Evolutionary conservation across 306 rosid genomes (phyloP).

Genomic region (Lathyrus sativus): DNA sequence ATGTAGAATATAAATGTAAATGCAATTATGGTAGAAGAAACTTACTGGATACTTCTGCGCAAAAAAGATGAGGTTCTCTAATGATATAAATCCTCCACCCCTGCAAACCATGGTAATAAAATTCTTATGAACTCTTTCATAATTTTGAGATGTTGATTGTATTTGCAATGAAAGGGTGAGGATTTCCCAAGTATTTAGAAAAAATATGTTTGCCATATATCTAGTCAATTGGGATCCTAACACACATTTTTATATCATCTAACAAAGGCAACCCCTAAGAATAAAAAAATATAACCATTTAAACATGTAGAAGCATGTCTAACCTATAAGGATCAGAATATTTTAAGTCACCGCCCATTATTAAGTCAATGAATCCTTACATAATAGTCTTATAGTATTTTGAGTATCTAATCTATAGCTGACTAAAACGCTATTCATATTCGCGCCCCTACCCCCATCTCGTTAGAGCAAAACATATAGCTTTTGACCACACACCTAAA

Average conservation of each 20-base stretch:
- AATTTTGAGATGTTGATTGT: background rate
- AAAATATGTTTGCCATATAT: background rate
- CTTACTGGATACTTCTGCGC: constrained; percentile 80
- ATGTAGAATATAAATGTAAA: constrained; percentile 31
- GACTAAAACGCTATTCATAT: constrained; percentile 35
- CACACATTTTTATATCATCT: background rate
- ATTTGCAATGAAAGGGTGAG: too few species aligned
- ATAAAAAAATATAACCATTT: constrained; percentile 5
- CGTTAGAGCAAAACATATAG: constrained; percentile 9
- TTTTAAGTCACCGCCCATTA: background rate
- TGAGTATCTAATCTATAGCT: background rate
- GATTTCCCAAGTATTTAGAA: background rate
- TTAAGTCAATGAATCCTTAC: constrained; percentile 28
- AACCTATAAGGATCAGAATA: constrained; percentile 20
- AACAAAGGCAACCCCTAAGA: background rate
- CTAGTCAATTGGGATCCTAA: background rate
- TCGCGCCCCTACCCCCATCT: background rate
- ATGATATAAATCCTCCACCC: constrained; percentile 92
- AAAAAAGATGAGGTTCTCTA: constrained; percentile 93
- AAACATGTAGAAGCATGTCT: constrained; percentile 16
- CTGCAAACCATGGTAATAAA: constrained; percentile 50
- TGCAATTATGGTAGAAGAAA: constrained; percentile 39
- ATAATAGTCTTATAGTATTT: constrained; percentile 7
- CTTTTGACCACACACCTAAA: constrained; percentile 65
- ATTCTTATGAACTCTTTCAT: constrained; percentile 32